Base-by-base conservation (phyloP, 2,329 filamentous ascomycete genomes). In the Colletotrichum coccodes region DNA sequence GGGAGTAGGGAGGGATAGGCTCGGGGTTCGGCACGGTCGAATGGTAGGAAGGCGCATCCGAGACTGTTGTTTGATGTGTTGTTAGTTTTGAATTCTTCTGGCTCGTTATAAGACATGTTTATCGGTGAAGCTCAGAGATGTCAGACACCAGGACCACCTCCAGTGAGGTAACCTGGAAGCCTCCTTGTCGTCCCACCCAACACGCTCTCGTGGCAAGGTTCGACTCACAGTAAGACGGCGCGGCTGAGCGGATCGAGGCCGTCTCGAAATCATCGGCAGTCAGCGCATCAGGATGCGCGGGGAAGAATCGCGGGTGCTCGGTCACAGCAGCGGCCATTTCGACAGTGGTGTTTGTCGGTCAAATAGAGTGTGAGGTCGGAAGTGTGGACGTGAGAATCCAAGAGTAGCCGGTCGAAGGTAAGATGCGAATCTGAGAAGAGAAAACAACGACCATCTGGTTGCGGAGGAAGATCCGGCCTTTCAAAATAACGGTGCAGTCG, bases 41-140 rank as follows among this genome's bases (percentile, higher is more conserved):
- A 75, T 89, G 87, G 75, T 92, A 91, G 1, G 89, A 89, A 5
- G 90, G 90, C 2, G 85, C 87, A 60, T 91, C 89, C 61, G 90
- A 92, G 70, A 87, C 87, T 90, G 28, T 65, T 68, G 8, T 26
- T 59, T 49, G 38, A 30, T n/a, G 30, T 36, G 21, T 28, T n/a
- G 9, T 34, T 5, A 30, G 53, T 18, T 3, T 21, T 28, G 40
- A 47, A n/a, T 14, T 46, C 6, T 21, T 23, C 38, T 26, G 46
- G 21, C 16, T 23, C n/a, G 12, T 5, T 30, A 38, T 28, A 12
- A 16, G 38, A 38, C 46, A 30, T 61, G 23, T 36, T 28, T 34
- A 30, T 63, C 47, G 65, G 54, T 46, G 49, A 66, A 36, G 40
- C 30, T 30, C 38, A 14, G 40, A 34, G 61, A 52, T 30, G 12